These are phyloP conservation scores for Colletotrichum lini DNA, from an alignment of 2,329 filamentous ascomycete genomes.

Conservation along the genomic window DNA sequence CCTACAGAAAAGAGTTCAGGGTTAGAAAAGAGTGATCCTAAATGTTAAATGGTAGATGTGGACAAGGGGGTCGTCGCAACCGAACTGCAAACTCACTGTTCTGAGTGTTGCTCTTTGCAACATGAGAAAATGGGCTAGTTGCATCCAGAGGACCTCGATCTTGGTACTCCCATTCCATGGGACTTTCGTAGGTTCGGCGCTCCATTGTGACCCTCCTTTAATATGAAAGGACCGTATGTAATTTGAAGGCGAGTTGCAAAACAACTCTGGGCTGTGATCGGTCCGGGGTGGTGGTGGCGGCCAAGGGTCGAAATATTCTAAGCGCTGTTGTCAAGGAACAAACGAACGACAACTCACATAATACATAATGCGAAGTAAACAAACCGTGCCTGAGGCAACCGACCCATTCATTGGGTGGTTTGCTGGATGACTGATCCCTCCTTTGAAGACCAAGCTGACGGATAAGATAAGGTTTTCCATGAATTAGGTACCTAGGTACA, in stretches of 20 bases:
- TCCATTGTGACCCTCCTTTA: conserved; percentile 57
- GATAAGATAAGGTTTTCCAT: no score
- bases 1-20: conserved; percentile 43
- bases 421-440: neutral
- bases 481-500: no score
- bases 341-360: conserved; percentile 6
- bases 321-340: conserved; percentile 10
- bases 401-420: neutral
- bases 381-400: conserved; percentile 43
- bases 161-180: conserved; percentile 79
- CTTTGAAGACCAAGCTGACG: no score
- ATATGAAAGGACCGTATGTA: conserved; percentile 8
- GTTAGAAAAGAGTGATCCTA: conserved; percentile 10
- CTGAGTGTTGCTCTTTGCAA: conserved; percentile 56
- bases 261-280: conserved; percentile 8
- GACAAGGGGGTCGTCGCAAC: neutral
- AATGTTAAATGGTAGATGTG: no score
- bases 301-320: conserved; percentile 22
- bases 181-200: conserved; percentile 70
- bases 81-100: conserved; percentile 54
- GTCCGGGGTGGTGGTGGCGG: conserved; percentile 21
- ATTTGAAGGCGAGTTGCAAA: conserved; percentile 16
- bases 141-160: conserved; percentile 70
- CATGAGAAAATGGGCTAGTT: conserved; percentile 73
- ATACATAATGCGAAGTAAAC: conserved; percentile 38